Conservation (phyloP, 257 asterid species). For the Thymus quinquecostatus region DNA sequence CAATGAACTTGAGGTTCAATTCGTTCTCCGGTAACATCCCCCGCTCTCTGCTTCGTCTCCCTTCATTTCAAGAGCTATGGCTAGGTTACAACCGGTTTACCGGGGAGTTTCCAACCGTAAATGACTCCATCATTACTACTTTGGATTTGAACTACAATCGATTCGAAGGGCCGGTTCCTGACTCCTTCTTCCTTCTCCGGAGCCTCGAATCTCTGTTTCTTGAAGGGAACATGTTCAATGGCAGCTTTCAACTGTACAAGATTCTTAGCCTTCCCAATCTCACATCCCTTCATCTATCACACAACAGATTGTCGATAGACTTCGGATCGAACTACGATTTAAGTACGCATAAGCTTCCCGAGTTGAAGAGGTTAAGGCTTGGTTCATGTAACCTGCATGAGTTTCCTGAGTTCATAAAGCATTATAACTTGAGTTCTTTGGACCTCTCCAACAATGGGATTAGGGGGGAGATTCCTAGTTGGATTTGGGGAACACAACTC, state of each 20-base stretch:
- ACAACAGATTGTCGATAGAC: conserved; percentile 40
- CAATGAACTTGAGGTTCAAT: too few species aligned
- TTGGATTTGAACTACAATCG: conserved; percentile 30
- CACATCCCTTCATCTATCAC: conserved; percentile 37
- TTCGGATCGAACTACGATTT: too few species aligned
- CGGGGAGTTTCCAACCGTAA: not conserved
- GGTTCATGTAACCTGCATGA: not conserved
- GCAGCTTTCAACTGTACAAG: conserved; percentile 15
- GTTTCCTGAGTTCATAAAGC: not conserved
- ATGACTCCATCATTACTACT: not conserved
- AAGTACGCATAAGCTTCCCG: not conserved
- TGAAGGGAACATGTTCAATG: conserved; percentile 35
- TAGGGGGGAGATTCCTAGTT: too few species aligned
- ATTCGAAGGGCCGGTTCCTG: conserved; percentile 31
- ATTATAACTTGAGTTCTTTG: too few species aligned
- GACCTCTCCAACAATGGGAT: too few species aligned
- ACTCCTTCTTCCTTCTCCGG: conserved; percentile 28
- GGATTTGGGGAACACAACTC: too few species aligned
- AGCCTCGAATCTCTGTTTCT: conserved; percentile 19
- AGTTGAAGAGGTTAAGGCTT: not conserved
- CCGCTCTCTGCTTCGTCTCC: too few species aligned
- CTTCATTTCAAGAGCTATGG: too few species aligned
- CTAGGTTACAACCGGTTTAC: too few species aligned
- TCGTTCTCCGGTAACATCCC: too few species aligned
- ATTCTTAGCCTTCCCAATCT: conserved; percentile 35